These are phyloP conservation scores for Chiua virens DNA, from an alignment of 768 basidiomycete species.

Conservation along the genomic window DNA sequence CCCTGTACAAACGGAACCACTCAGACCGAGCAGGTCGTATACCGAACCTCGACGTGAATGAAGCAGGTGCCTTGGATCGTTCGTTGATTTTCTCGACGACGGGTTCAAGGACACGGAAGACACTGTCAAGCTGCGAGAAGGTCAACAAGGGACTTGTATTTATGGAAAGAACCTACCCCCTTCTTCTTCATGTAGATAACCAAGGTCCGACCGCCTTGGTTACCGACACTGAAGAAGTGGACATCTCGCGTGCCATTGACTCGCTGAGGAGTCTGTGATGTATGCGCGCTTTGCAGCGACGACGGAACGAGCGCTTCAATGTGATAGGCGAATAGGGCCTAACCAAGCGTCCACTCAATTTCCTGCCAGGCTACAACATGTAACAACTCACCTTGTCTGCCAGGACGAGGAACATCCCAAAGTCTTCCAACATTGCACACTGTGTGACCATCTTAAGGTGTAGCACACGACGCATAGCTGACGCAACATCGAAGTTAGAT, in stretches of 20 bases:
- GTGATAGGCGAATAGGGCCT: conserved; percentile 91
- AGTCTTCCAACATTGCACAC: conserved; percentile 94
- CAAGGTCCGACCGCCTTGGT: conserved; percentile 80
- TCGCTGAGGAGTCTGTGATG: conserved; percentile 83
- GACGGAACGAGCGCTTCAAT: conserved; percentile 96
- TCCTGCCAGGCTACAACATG: neutral
- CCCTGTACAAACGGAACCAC: conserved; percentile 93
- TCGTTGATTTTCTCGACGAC: conserved; percentile 89
- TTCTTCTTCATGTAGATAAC: conserved; percentile 97
- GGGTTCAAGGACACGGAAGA: conserved; percentile 97
- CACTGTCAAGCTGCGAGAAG: conserved; percentile 65
- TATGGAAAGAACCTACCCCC: conserved; percentile 46
- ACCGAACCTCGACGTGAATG: conserved; percentile 71
- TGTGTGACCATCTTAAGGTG: conserved; percentile 94
- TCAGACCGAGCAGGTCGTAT: conserved; percentile 82
- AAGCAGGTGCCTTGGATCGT: conserved; percentile 65
- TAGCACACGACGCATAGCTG: conserved; percentile 90
- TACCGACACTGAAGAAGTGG: conserved; percentile 93
- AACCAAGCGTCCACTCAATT: neutral
- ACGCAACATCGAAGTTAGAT: conserved; percentile 9
- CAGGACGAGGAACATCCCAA: conserved; percentile 93
- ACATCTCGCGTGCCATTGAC: conserved; percentile 90
- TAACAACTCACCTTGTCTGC: conserved; percentile 71
- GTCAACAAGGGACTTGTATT: neutral
- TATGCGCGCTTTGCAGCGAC: conserved; percentile 63